phyloP scores from a whole-genome alignment of 768 basidiomycete species.

The Leccinum aurantiacum region DNA sequence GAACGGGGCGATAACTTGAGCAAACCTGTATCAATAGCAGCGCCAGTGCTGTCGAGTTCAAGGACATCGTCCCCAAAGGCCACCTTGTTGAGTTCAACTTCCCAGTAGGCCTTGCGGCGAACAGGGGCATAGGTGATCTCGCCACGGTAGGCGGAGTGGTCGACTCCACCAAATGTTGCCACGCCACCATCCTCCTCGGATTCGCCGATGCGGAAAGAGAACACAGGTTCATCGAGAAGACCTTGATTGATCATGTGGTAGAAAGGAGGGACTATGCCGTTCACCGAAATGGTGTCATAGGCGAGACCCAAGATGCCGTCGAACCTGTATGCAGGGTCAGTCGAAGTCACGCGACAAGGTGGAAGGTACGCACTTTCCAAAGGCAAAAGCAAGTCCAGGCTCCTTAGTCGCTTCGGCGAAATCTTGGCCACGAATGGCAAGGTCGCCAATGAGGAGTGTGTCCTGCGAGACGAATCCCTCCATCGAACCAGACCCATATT shows the following conservation, averaged over 20 bases:
- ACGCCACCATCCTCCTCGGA: slow-evolving; percentile 90
- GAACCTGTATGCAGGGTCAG: slow-evolving; percentile 45
- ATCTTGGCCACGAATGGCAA: slow-evolving; percentile 70
- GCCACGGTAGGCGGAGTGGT: slow-evolving; percentile 73
- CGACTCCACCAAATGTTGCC: slow-evolving; percentile 89
- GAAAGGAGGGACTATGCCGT: slow-evolving; percentile 90
- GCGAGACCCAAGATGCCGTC: slow-evolving; percentile 94
- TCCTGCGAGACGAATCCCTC: slow-evolving; percentile 94
- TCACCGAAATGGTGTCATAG: slow-evolving; percentile 95
- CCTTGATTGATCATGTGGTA: slow-evolving; percentile 86
- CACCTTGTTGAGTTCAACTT: slow-evolving; percentile 90
- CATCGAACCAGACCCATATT: slow-evolving; percentile 95
- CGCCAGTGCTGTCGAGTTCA: slow-evolving; percentile 91
- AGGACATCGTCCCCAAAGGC: slow-evolving; percentile 83
- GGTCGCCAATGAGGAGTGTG: slow-evolving; percentile 74
- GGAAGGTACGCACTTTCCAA: slow-evolving; percentile 70
- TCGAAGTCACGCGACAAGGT: neutral
- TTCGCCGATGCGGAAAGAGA: slow-evolving; percentile 90
- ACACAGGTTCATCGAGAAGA: slow-evolving; percentile 82
- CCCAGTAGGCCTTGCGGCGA: slow-evolving; percentile 96
- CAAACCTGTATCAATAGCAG: slow-evolving; percentile 85
- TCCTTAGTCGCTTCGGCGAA: slow-evolving; percentile 97
- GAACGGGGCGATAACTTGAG: slow-evolving; percentile 1
- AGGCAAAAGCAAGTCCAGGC: slow-evolving; percentile 96
- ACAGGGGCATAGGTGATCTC: slow-evolving; percentile 85